phyloP scores from a whole-genome alignment of 106 monocot species.

The Chionographis japonica region DNA sequence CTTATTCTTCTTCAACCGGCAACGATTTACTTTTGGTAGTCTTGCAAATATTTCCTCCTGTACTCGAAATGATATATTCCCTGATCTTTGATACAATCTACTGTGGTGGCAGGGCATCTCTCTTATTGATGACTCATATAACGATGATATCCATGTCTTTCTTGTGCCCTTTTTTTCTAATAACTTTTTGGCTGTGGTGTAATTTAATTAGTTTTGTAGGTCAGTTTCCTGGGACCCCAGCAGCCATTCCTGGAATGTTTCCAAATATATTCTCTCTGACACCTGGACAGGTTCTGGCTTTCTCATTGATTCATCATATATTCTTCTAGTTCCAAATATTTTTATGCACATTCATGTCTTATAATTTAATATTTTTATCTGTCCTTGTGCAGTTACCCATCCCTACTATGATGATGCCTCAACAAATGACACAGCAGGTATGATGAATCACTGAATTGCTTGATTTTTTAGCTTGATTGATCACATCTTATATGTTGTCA shows the following conservation, averaged over 20 bases:
- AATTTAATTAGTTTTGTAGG: constrained; percentile 47
- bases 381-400: constrained; percentile 14
- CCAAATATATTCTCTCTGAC: constrained; percentile 59
- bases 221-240: constrained; percentile 57
- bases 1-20: constrained; percentile 65
- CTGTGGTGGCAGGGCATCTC: constrained; percentile 16
- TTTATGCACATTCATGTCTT: no score
- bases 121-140: constrained; percentile 17
- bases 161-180: constrained; percentile 17
- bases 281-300: constrained; percentile 53
- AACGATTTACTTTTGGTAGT: constrained; percentile 61
- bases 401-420: constrained; percentile 19
- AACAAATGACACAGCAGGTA: constrained; percentile 37
- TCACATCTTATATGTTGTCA: not conserved
- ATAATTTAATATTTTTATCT: no score
- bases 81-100: constrained; percentile 23
- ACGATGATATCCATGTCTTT: constrained; percentile 27
- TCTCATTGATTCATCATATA: not conserved
- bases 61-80: constrained; percentile 24
- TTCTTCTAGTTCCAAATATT: no score
- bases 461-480: not conserved
- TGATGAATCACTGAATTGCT: not conserved
- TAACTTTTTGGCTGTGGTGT: constrained; percentile 18
- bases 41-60: constrained; percentile 41
- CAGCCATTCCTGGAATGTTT: constrained; percentile 75